Conservation (phyloP, 768 basidiomycete species). For the Tephrocybe sp. region DNA sequence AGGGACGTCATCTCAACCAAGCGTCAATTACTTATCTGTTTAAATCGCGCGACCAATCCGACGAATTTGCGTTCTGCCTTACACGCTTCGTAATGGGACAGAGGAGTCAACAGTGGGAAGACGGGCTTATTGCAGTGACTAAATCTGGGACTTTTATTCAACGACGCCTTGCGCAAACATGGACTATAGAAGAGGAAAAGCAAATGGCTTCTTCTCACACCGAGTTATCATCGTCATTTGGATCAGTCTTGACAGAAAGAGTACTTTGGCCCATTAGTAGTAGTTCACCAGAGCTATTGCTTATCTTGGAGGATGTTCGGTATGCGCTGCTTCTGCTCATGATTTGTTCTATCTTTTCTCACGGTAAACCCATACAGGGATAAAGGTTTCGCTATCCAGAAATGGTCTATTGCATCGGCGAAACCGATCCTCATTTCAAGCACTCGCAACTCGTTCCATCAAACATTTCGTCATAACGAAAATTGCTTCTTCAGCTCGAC, state of each 20-base stretch:
- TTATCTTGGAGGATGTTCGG: neutral
- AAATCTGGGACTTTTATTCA: neutral
- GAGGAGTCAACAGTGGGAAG: neutral
- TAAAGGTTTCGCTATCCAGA: neutral
- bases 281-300: neutral
- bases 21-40: conserved; percentile 1
- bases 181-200: neutral
- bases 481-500: neutral
- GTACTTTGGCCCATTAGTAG: neutral
- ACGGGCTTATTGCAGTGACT: neutral
- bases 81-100: neutral
- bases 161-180: neutral
- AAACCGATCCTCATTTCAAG: neutral
- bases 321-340: neutral
- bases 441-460: neutral
- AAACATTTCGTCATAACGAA: neutral
- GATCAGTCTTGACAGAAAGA: neutral
- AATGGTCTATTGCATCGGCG: neutral
- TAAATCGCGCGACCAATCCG: neutral
- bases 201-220: neutral
- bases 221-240: neutral
- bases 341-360: neutral
- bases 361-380: neutral
- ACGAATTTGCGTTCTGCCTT: conserved; percentile 4
- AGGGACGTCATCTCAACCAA: neutral